Evolutionary conservation across 2,329 filamentous ascomycete species (phyloP).

Genomic region (Fusarium temperatum): DNA sequence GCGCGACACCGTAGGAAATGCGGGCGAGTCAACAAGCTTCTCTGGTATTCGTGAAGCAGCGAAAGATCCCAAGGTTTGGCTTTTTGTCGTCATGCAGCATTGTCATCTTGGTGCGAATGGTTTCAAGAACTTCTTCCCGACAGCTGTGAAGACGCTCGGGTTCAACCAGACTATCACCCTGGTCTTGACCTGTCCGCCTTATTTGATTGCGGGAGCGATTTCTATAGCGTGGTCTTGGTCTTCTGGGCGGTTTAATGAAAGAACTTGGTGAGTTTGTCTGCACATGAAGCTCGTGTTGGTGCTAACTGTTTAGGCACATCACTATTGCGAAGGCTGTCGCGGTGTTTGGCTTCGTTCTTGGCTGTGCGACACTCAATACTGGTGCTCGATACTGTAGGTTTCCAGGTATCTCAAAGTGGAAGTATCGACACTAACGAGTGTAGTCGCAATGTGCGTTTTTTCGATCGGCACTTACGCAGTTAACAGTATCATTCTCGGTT

Average conservation of each 20-base stretch:
- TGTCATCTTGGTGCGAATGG: slow-evolving; percentile 59
- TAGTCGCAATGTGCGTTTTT: slow-evolving; percentile 48
- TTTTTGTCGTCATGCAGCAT: slow-evolving; percentile 60
- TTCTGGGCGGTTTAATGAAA: slow-evolving; percentile 56
- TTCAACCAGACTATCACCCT: slow-evolving; percentile 40
- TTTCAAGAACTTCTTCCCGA: slow-evolving; percentile 49
- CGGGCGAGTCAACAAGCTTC: slow-evolving; percentile 51
- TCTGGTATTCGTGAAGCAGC: slow-evolving; percentile 55
- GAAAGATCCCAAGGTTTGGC: slow-evolving; percentile 56
- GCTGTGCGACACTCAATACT: slow-evolving; percentile 38
- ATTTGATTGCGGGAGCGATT: slow-evolving; percentile 48
- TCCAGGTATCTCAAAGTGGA: too few relatives aligned
- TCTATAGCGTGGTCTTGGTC: slow-evolving; percentile 43
- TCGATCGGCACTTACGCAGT: slow-evolving; percentile 51
- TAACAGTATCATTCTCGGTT: slow-evolving; percentile 56
- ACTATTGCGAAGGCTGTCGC: slow-evolving; percentile 53
- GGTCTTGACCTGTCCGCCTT: slow-evolving; percentile 51
- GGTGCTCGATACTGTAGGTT: slow-evolving; percentile 32
- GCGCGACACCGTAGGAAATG: slow-evolving; percentile 55
- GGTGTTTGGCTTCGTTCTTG: slow-evolving; percentile 40
- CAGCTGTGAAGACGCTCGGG: slow-evolving; percentile 39
- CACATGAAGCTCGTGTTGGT: accelerated
- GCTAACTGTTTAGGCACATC: slow-evolving; percentile 47
- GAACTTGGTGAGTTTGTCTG: slow-evolving; percentile 46
- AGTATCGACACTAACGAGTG: accelerated